Base-by-base conservation (phyloP, 345 rosid species). In the Conringia planisiliqua region DNA sequence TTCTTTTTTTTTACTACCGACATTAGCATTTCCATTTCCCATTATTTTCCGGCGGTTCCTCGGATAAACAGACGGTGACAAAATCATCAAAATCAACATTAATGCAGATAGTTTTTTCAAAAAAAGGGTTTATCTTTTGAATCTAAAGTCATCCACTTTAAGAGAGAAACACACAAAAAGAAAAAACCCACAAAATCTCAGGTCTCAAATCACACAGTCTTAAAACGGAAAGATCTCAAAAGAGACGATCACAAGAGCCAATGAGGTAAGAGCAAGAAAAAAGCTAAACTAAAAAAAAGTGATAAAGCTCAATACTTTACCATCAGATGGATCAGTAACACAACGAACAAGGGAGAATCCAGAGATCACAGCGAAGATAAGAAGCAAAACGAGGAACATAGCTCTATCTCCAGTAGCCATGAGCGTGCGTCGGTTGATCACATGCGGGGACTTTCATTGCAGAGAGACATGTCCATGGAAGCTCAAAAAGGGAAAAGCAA, bases 291-390 rank as follows among this genome's bases (percentile, higher is more conserved):
- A n/a, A 38, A 1, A 22, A 74, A 32, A 48, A 60, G 48, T 40
- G n/a, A 27, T 16, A 22, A 78, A 56, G 48, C 0, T 4, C 3
- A 62, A 68, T 10, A 48, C 65, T 66, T 65, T 83, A 86, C 89
- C 86, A 79, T 84, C 87, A 24, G 82, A 65, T 57, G 80, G 65
- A 84, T 86, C 87, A 72, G 87, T 86, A 75, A 59, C 69, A 77
- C 81, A 80, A 6, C n/a, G 81, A 74, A 79, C 85, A 57, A 57
- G 13, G 16, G 82, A 47, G 51, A 79, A 40, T 32, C 60, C 51
- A 22, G 62, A 81, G 79, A 84, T 77, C 71, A 20, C 38, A 22
- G 56, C 71, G 22, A 82, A 4, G 46, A 78, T 43, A 2, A 62
- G 55, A 76, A 79, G 5, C 52, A 68, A 26, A 66, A 67, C 32